Conservation (phyloP, 371 early-diverging fungal genomes). For the Mortierella sp. region DNA sequence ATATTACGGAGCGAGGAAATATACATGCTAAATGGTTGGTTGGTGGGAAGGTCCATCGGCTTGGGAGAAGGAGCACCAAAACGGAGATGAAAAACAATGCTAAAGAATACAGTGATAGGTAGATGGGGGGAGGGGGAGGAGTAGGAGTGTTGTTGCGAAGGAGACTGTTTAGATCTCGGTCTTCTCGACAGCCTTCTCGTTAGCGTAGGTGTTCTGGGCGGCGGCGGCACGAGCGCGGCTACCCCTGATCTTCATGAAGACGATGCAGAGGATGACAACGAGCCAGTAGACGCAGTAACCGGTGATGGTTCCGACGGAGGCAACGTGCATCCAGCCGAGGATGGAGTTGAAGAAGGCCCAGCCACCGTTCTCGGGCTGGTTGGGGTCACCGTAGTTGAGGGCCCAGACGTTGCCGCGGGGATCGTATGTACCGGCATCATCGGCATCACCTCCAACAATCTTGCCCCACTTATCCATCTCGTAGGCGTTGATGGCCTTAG, state of each 20-base stretch:
- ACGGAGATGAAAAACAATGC: neutral
- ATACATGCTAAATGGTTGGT: conserved; percentile 17
- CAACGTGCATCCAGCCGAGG: conserved; percentile 84
- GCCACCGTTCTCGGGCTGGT: conserved; percentile 64
- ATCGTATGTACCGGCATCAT: conserved; percentile 62
- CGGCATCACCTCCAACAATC: conserved; percentile 67
- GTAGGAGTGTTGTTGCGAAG: neutral
- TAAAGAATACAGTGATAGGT: conserved; percentile 1
- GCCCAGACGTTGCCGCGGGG: conserved; percentile 67
- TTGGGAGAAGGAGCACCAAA: neutral
- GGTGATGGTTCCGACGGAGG: conserved; percentile 77
- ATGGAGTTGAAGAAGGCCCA: conserved; percentile 83
- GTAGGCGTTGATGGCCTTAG: conserved; percentile 62
- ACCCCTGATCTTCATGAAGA: conserved; percentile 63
- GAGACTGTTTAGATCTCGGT: conserved; percentile 14
- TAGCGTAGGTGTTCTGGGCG: conserved; percentile 1
- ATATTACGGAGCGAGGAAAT: conserved; percentile 22
- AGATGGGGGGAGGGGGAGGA: neutral
- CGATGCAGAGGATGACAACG: conserved; percentile 62
- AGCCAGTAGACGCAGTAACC: conserved; percentile 86
- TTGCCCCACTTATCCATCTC: conserved; percentile 63
- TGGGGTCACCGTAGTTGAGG: conserved; percentile 64
- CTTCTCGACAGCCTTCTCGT: conserved; percentile 48
- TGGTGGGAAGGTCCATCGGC: conserved; percentile 6
- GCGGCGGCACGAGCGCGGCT: conserved; percentile 42